Base-by-base conservation (phyloP, 2,329 filamentous ascomycete species). In the Chaetomium olivaceum region DNA sequence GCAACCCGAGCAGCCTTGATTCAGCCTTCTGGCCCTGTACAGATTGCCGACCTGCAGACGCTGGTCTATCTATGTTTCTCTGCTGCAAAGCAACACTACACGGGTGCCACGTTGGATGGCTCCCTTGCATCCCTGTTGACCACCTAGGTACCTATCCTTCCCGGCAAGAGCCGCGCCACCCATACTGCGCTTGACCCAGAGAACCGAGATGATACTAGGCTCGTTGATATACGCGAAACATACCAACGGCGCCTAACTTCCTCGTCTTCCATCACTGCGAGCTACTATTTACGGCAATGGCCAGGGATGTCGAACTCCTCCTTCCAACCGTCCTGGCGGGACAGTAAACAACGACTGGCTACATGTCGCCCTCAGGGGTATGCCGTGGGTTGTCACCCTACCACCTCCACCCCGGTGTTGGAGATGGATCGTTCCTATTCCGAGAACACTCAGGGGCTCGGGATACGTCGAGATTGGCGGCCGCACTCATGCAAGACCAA, bases 111-210 rank as follows among this genome's bases (percentile, higher is more conserved):
- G 33, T 36, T 36, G 33, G 33, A 36, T 12, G 33, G 33, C 12
- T 12, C 33, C 36, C 36, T 16, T 56, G 52, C 52, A 33, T 56
- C 23, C 16, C 27, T 51, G 9, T 3, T 3, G 11, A 16, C 19
- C 46, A 48, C 11, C n/a, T n/a, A n/a, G n/a, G n/a, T n/a, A n/a
- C n/a, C n/a, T 6, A 48, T 43, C 39, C 16, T 16, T 43, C 39
- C 39, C n/a, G n/a, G 31, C 14, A 29, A 48, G 56, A 57, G 36
- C 36, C 56, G 56, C 56, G 56, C 56, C 56, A 43, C 56, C 23
- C 56, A 12, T 8, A 25, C 36, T 27, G 33, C 56, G 29, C 36
- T 39, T 1, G 56, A 3, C n/a, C 56, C 55, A 57, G 33, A 29
- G 14, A 46, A 12, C 39, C 36, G 36, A 48, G 16, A 48, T 31